Base-by-base conservation (phyloP, 495 filamentous ascomycete species). In the Lentithecium fluviatile region DNA sequence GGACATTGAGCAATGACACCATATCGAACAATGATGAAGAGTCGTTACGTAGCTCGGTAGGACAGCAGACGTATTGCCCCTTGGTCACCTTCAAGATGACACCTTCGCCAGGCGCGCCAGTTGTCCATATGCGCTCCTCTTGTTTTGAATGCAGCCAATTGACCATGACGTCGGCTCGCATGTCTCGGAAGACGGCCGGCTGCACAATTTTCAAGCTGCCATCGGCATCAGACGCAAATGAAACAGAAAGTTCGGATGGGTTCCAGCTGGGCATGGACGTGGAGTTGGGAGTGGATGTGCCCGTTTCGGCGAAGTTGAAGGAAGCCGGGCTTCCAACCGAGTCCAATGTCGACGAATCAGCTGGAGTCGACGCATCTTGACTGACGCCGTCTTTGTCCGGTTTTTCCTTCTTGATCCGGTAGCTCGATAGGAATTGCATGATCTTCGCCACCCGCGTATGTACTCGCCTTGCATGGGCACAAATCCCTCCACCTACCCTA, bases 91-190 rank as follows among this genome's bases (percentile, higher is more conserved):
- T 85, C 53, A 88, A 64, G 19, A 86, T 76, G 8, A 83, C 81
- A 20, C 85, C 85, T 67, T 88, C 83, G 7, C 78, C 83, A 10
- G 77, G 74, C 19, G 75, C 69, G 17, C 79, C 79, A n/a, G 74
- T 75, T 0, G 78, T 77, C 79, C 85, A 87, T 57, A 83, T 73
- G 52, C 73, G 77, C 64, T 84, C 80, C 55, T 79, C 65, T 60
- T 85, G 84, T 62, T 82, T 78, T 56, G 83, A 78, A 62, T 83
- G 78, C n/a, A 87, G 71, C 76, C 79, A 85, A 53, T 80, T 81
- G 61, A 82, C 80, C 75, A 83, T 81, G 53, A 87, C 78, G 66
- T 84, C 80, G 55, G 65, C 71, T 67, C 82, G 82, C 62, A 85
- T 79, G 48, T 84, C 77, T 40, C 71, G 62, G 24, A 85, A 67